Conservation (phyloP, 306 rosid species). For the Malus sylvestris region DNA sequence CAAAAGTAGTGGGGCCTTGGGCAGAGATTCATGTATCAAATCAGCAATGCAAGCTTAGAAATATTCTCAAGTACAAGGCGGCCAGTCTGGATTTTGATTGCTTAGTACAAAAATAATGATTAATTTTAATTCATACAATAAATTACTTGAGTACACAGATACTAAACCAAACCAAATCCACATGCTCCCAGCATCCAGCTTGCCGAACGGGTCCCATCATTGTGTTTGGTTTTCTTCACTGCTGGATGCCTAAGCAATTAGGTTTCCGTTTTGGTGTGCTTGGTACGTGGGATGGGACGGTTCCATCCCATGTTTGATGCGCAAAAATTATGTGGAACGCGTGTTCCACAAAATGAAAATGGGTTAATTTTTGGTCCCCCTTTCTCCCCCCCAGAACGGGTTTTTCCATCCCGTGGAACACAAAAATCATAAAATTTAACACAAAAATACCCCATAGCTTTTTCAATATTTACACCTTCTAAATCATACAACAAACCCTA, state of each 20-base stretch:
- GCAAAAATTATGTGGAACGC: too few relatives aligned
- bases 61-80: neutral
- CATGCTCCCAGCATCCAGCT: constrained; percentile 25
- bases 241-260: neutral
- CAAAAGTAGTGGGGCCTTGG: constrained; percentile 15
- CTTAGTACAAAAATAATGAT: neutral
- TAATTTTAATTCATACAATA: neutral
- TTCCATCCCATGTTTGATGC: too few relatives aligned
- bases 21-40: neutral
- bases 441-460: too few relatives aligned
- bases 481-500: too few relatives aligned
- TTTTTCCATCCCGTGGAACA: too few relatives aligned
- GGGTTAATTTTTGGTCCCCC: too few relatives aligned
- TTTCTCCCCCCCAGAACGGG: too few relatives aligned
- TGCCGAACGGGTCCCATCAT: constrained; percentile 8
- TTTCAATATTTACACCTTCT: too few relatives aligned
- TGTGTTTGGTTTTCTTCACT: neutral
- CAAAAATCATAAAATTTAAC: too few relatives aligned
- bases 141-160: neutral
- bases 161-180: constrained; percentile 1
- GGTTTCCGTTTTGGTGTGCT: neutral
- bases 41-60: neutral
- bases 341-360: too few relatives aligned
- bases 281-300: too few relatives aligned
- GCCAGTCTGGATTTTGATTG: constrained; percentile 22